Evolutionary conservation across 371 early-diverging fungal genomes (phyloP), one percentile per base, ranked within the genome.

Genomic region (Mucor piriformis): DNA sequence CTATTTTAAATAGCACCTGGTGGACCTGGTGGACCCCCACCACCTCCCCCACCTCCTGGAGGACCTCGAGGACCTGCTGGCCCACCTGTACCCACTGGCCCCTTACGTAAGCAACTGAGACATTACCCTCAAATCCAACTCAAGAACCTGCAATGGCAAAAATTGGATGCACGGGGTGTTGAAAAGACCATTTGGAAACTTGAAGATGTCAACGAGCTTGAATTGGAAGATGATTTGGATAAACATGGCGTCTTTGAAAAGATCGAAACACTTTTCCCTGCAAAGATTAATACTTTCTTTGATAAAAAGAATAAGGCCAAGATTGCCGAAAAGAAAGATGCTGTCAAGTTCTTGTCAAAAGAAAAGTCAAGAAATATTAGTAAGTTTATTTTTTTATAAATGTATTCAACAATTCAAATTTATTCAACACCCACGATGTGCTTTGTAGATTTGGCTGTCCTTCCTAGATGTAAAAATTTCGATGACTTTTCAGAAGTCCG

Each of bases 61-160:
- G 61, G 47, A 3, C 51, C 51, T 20, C 55, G 61, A 4, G 68
- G 69, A 3, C 69, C 69, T 15, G 63, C 23, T 7, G 8, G 50
- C 16, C 67, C 69, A 8, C 35, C 64, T 34, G 52, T 66, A 3
- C 70, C 73, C 10, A 24, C 32, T 16, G 73, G 70, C 1, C 76
- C 73, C 6, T 15, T 55, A 6, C 79, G 79, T 18, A 78, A 78
- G 50, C 64, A 73, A 37, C 50, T 78, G 21, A 59, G 69, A 1
- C 79, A 78, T 34, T 74, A 74, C 50, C 79, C 79, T 32, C 64
- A 74, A 44, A 56, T 74, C 8, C 73, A 79, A 25, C 62, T 79
- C n/a, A 73, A 76, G 50, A 71, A 75, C 57, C 53, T 79, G 0
- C 79, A 79, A 50, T 76, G 76, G 76, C 76, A 79, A 50, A 79